Base-by-base conservation (phyloP, 306 rosid species). In the Ceratonia siliqua region DNA sequence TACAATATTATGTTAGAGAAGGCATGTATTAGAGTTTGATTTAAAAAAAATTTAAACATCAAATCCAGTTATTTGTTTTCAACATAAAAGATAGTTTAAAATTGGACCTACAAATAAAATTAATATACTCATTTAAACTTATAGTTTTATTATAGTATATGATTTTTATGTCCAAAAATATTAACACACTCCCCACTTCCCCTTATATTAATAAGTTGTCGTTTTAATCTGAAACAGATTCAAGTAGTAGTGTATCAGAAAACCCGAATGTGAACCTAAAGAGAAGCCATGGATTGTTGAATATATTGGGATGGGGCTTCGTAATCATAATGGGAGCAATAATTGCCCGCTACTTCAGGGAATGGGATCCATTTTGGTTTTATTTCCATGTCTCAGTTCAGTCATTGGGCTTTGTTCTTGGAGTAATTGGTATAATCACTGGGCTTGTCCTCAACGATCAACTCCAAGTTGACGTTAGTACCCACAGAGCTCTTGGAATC, bases 271-370 rank as follows among this genome's bases (percentile, higher is more conserved):
- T 21, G 58, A 84, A 55, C 72, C 81, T 91, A 21, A 87, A 85
- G 35, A 85, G 85, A 72, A 81, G 84, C 82, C 97, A 91, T 77
- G 97, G 97, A 64, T 22, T 78, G 56, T 62, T 91, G 78, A 89
- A 86, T 28, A 91, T 86, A 41, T 9, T 89, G 27, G 97, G 94
- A 69, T 91, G 97, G 97, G 92, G 97, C 8, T 84, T 89, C 28
- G 53, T 89, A 21, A 75, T 86, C 45, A 82, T 89, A 73, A 81
- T 91, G 78, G 97, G 97, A 74, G 81, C 89, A 41, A 82, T 89
- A 25, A 81, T 86, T 73, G 92, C 92, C 27, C 86, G 97, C 8
- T 59, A 91, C 81, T 79, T 88, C 43, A 85, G 50, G 48, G 74
- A 85, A 11, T 85, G 86, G 83, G 86, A 87, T 50, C 88, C 89